Evolutionary conservation across 352 stramenopile species (phyloP).

Genomic region (Pythium angustatum): DNA sequence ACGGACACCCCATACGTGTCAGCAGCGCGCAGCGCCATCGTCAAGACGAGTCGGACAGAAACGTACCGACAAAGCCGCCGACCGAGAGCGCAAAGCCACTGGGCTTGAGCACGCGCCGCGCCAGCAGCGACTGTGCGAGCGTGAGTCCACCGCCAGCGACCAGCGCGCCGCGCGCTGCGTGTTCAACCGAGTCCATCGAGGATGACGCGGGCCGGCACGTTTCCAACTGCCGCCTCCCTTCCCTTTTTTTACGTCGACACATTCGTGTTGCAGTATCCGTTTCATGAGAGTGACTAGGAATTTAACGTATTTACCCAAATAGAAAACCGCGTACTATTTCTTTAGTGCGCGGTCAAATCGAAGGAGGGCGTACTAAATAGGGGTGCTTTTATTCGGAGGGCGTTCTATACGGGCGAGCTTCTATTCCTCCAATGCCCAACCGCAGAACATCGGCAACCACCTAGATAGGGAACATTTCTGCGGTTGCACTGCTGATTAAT

Average conservation of each 20-base stretch:
- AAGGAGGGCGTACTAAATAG: no score
- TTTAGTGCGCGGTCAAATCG: no score
- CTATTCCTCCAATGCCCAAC: no score
- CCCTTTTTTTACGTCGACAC: background rate
- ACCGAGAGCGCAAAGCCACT: constrained; percentile 57
- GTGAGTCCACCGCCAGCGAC: constrained; percentile 44
- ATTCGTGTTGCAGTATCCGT: constrained; percentile 7
- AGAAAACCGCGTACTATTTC: no score
- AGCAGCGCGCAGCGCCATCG: no score
- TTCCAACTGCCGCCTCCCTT: background rate
- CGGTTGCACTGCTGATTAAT: no score
- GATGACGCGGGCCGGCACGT: background rate
- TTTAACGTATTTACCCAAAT: background rate
- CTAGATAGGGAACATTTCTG: no score
- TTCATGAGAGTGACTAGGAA: constrained; percentile 10
- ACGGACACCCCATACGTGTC: background rate
- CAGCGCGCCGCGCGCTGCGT: constrained; percentile 45
- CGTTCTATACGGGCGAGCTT: no score
- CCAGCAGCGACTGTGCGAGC: constrained; percentile 43
- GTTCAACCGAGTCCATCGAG: constrained; percentile 37
- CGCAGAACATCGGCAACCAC: no score
- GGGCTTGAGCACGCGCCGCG: constrained; percentile 38
- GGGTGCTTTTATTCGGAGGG: no score
- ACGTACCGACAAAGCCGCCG: constrained; percentile 55
- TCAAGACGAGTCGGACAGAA: background rate